Evolutionary conservation across 2,329 filamentous ascomycete species (phyloP).

Genomic region (Ascochyta koolunga): DNA sequence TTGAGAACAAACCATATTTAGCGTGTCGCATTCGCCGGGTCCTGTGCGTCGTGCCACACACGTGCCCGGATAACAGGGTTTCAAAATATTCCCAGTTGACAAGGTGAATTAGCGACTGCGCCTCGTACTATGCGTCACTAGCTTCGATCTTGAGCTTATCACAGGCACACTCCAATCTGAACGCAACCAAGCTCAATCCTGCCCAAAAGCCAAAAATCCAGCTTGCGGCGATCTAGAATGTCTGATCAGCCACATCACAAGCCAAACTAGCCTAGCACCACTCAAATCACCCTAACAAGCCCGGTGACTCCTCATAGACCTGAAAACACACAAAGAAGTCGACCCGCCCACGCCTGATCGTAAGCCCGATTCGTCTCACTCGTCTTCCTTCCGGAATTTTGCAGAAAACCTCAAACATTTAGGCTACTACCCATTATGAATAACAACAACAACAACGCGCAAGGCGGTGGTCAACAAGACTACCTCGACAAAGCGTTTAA

Average conservation of each 20-base stretch:
- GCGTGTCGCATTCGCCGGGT: too few species aligned
- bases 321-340: neutral
- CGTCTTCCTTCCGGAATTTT: neutral
- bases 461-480: conserved; percentile 11
- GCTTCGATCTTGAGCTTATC: neutral
- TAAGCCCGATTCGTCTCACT: neutral
- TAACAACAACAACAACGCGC: conserved; percentile 13
- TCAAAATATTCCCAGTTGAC: too few species aligned
- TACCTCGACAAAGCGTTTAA: conserved; percentile 49
- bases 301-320: too few species aligned
- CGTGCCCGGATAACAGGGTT: too few species aligned
- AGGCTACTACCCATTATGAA: neutral
- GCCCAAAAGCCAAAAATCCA: neutral
- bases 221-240: conserved; percentile 1
- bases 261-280: too few species aligned
- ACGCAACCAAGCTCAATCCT: neutral
- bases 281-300: too few species aligned
- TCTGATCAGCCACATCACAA: neutral
- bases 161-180: neutral
- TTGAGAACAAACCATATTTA: too few species aligned
- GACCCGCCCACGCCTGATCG: neutral
- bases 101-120: neutral
- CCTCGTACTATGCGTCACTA: neutral
- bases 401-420: neutral
- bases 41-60: too few species aligned